phyloP scores from a whole-genome alignment of 73 alveolate genomes.

The Uronychia binucleata region DNA sequence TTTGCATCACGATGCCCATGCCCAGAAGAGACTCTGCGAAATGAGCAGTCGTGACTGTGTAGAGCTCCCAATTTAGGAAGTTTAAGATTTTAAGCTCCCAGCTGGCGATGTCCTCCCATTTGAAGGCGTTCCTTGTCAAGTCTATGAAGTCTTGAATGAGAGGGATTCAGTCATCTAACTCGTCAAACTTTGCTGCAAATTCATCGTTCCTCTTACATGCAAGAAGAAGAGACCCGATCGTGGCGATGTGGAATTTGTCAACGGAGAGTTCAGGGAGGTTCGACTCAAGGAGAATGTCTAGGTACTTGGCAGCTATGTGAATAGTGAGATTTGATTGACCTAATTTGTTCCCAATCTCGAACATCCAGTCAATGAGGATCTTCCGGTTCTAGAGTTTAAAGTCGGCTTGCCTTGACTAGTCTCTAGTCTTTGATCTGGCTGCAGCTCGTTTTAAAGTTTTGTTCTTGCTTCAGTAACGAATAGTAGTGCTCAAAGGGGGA shows the following conservation, averaged over 20 bases:
- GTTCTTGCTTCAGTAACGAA: too few relatives aligned
- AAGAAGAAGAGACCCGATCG: neutral
- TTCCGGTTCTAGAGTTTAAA: slow-evolving; percentile 12
- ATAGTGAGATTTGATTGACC: slow-evolving; percentile 23
- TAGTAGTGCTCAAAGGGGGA: too few relatives aligned
- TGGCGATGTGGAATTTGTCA: neutral
- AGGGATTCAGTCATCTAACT: slow-evolving; percentile 54
- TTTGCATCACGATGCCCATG: slow-evolving; percentile 17
- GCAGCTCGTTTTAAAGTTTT: too few relatives aligned
- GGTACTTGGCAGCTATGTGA: slow-evolving; percentile 40
- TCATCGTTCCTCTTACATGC: slow-evolving; percentile 6
- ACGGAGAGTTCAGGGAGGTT: too few relatives aligned
- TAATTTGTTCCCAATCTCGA: slow-evolving; percentile 51
- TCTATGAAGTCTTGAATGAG: slow-evolving; percentile 30
- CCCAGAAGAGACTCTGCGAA: slow-evolving; percentile 16
- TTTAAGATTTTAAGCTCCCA: slow-evolving; percentile 3
- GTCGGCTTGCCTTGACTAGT: neutral
- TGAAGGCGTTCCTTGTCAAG: slow-evolving; percentile 8
- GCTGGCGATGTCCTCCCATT: slow-evolving; percentile 9
- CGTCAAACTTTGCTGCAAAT: slow-evolving; percentile 57
- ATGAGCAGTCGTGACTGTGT: slow-evolving; percentile 26
- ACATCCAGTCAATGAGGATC: slow-evolving; percentile 41
- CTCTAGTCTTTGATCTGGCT: too few relatives aligned
- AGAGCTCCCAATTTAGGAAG: slow-evolving; percentile 31
- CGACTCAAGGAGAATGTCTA: slow-evolving; percentile 33